phyloP scores from a whole-genome alignment of 305 asterid species.

The Fraxinus nigra region DNA sequence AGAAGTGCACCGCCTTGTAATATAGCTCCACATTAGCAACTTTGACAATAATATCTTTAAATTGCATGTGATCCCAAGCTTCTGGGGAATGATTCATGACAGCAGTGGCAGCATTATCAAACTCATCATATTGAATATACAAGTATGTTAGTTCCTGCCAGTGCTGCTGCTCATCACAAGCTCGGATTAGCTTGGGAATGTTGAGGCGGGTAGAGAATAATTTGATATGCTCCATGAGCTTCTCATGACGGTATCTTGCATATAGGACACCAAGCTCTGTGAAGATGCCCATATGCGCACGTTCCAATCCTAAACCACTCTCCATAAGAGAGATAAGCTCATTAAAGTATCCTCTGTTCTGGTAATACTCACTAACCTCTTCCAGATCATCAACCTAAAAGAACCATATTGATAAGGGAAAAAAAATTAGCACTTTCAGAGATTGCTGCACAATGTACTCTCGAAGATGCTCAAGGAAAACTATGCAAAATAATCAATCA shows the following conservation, averaged over 20 bases:
- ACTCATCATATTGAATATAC: slow-evolving; percentile 94
- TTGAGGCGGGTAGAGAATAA: slow-evolving; percentile 92
- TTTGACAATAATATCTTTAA: slow-evolving; percentile 91
- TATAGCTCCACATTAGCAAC: slow-evolving; percentile 97
- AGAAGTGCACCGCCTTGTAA: slow-evolving; percentile 99
- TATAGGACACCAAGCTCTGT: slow-evolving; percentile 97
- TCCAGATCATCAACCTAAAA: slow-evolving; percentile 96
- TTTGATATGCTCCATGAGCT: slow-evolving; percentile 98
- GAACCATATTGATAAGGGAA: slow-evolving; percentile 2
- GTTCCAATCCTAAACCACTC: slow-evolving; percentile 99
- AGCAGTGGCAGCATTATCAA: slow-evolving; percentile 98
- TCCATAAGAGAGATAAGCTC: slow-evolving; percentile 98
- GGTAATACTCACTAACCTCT: slow-evolving; percentile 97
- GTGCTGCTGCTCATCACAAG: slow-evolving; percentile 99
- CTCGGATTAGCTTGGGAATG: slow-evolving; percentile 96
- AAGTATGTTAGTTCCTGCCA: slow-evolving; percentile 95
- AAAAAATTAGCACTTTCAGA: neutral
- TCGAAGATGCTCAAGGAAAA: slow-evolving; percentile 14
- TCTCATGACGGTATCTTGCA: slow-evolving; percentile 98
- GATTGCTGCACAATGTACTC: neutral
- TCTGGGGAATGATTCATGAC: slow-evolving; percentile 99
- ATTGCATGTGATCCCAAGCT: slow-evolving; percentile 99
- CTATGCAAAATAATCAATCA: neutral
- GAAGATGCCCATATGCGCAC: slow-evolving; percentile 99
- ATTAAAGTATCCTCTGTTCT: slow-evolving; percentile 95